These are phyloP conservation scores for Trypanosoma melophagium DNA, from an alignment of 208 protist species.

Conservation along the genomic window DNA sequence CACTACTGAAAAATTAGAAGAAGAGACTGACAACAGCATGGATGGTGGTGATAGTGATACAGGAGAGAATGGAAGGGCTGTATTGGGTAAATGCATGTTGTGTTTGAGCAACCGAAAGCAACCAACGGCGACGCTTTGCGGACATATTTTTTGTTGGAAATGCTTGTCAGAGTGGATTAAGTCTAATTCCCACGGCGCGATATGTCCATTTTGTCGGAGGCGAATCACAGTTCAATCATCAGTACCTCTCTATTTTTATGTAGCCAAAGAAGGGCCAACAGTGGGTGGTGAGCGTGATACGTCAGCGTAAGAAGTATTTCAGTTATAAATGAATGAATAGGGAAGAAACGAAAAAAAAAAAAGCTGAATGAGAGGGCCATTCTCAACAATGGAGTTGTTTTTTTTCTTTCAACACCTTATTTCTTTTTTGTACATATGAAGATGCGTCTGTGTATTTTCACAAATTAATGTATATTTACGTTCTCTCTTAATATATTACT, in stretches of 20 bases:
- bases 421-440: slow-evolving; percentile 6
- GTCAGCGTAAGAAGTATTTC: background rate
- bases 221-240: slow-evolving; percentile 72
- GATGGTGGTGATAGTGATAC: slow-evolving; percentile 39
- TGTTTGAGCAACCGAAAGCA: slow-evolving; percentile 76
- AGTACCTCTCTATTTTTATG: slow-evolving; percentile 85
- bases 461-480: no score
- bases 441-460: no score
- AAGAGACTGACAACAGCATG: slow-evolving; percentile 13
- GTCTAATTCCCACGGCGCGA: slow-evolving; percentile 68
- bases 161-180: slow-evolving; percentile 86
- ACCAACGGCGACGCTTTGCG: slow-evolving; percentile 78
- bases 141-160: slow-evolving; percentile 89
- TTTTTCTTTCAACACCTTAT: background rate
- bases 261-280: slow-evolving; percentile 50
- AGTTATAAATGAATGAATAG: background rate
- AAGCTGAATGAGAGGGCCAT: background rate
- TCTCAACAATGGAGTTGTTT: background rate
- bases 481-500: background rate
- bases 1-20: slow-evolving; percentile 11
- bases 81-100: slow-evolving; percentile 80
- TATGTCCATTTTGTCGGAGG: slow-evolving; percentile 87
- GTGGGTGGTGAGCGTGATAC: slow-evolving; percentile 28
- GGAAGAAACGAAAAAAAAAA: background rate
- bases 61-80: slow-evolving; percentile 39